These are phyloP conservation scores for Baudoinia panamericana DNA, from an alignment of 495 filamentous ascomycete species.

Conservation along the genomic window DNA sequence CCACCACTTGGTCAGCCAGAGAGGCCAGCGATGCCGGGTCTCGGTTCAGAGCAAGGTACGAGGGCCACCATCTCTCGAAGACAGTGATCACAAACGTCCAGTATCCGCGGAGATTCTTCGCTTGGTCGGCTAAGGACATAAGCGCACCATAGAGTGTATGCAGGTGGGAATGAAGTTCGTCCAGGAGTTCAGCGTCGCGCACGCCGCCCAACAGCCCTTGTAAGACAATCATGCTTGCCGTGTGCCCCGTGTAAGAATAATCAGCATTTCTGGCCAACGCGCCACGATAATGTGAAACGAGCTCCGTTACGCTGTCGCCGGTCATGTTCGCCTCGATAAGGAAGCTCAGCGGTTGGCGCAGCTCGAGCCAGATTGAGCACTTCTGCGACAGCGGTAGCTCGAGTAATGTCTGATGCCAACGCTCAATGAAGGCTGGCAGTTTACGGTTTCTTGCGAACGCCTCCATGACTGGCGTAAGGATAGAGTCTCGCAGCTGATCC, in stretches of 20 bases:
- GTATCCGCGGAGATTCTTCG: no score
- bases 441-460: slow-evolving; percentile 54
- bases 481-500: slow-evolving; percentile 2
- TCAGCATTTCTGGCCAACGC: no score
- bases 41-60: no score
- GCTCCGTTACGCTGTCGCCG: no score
- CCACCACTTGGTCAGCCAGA: no score
- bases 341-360: background rate
- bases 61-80: no score
- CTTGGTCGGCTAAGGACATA: no score
- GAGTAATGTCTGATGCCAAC: slow-evolving; percentile 54
- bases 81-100: no score
- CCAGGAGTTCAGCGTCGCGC: background rate
- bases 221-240: background rate
- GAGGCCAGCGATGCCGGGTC: no score
- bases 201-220: background rate
- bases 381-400: slow-evolving; percentile 39
- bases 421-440: slow-evolving; percentile 48
- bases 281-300: no score
- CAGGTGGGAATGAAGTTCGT: background rate
- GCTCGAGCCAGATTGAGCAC: slow-evolving; percentile 3
- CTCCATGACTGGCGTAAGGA: slow-evolving; percentile 43
- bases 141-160: background rate
- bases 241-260: background rate
- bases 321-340: slow-evolving; percentile 7